Base-by-base conservation (phyloP, 2,329 filamentous ascomycete genomes). In the Cadophora luteo-olivacea region DNA sequence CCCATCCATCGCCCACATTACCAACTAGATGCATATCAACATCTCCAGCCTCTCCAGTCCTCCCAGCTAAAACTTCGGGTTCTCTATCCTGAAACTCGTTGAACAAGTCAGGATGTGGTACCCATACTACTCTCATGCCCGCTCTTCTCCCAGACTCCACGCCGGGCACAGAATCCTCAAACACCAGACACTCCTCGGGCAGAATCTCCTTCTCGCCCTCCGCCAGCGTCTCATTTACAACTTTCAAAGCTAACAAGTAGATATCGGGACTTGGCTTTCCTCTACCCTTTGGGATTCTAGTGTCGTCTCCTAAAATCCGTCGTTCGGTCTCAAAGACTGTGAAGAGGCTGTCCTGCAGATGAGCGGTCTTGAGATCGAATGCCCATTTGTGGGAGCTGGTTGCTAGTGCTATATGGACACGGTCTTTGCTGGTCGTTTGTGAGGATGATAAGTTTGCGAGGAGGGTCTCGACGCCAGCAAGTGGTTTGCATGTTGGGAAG, bases 191-290 rank as follows among this genome's bases (percentile, higher is more conserved):
- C 80, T 98, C 95, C 73, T 92, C 91, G 0, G 94, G 93, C 65
- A 78, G 84, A 71, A 99, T 90, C 68, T 86, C 82, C 72, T 85
- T 82, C 63, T 91, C 89, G 49, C 87, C 88, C 3, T 84, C 81
- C 0, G 84, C 82, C 7, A 97, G 83, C 19, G 88, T 88, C 54
- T 87, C 87, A 80, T 99, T 99, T 78, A 99, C 91, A 3, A 90
- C 92, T 80, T 92, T 84, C 66, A 99, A 83, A 0, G 96, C 95
- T 0, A 98, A 84, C 9, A 97, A 82, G 80, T 97, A 98, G 74
- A 99, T 99, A 80, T 99, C 95, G 0, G 95, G 96, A 38, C 95
- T 86, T 0, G 96, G 96, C 81, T 99, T 99, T 14, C 96, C 96
- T n/a, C 93, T 84, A 0, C 95, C 95, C 3, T 85, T 80, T 0